Conservation (phyloP, 2,329 filamentous ascomycete species). For the Daldinia eschscholtzii region DNA sequence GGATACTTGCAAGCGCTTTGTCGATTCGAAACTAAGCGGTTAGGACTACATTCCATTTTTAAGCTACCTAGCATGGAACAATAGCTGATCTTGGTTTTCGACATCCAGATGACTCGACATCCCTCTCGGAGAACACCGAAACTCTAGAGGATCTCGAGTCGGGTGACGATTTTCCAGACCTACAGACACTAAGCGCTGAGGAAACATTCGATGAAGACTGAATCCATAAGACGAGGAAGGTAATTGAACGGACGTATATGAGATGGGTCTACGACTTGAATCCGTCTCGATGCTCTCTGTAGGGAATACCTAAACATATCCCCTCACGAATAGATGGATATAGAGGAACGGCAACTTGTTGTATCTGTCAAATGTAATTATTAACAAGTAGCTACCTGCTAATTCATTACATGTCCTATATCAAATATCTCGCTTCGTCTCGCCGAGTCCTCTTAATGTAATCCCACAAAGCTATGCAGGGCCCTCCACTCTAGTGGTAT, state of each 20-base stretch:
- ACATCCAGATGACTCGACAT: slow-evolving; percentile 4
- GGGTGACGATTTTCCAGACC: slow-evolving; percentile 4
- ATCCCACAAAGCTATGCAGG: slow-evolving; percentile 16
- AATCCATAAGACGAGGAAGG: not conserved
- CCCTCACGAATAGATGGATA: not conserved
- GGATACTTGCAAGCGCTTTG: slow-evolving; percentile 56
- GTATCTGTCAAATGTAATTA: slow-evolving; percentile 26
- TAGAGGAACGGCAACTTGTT: not conserved
- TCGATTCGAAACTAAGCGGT: slow-evolving; percentile 39
- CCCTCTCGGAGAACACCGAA: not conserved
- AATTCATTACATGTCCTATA: slow-evolving; percentile 30
- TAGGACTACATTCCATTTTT: slow-evolving; percentile 16
- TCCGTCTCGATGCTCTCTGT: not conserved
- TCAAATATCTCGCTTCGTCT: slow-evolving; percentile 9
- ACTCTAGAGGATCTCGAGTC: slow-evolving; percentile 6
- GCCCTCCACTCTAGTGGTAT: slow-evolving; percentile 37
- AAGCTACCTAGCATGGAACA: not conserved
- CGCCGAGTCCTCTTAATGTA: slow-evolving; percentile 25
- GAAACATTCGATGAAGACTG: slow-evolving; percentile 3
- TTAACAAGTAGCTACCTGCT: slow-evolving; percentile 36
- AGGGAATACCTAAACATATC: not conserved
- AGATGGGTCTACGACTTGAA: not conserved
- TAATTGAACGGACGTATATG: not conserved
- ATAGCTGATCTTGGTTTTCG: slow-evolving; percentile 1
- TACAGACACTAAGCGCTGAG: slow-evolving; percentile 7